Conservation (phyloP, 164 flowering plant genomes). For the Vitis riparia region DNA sequence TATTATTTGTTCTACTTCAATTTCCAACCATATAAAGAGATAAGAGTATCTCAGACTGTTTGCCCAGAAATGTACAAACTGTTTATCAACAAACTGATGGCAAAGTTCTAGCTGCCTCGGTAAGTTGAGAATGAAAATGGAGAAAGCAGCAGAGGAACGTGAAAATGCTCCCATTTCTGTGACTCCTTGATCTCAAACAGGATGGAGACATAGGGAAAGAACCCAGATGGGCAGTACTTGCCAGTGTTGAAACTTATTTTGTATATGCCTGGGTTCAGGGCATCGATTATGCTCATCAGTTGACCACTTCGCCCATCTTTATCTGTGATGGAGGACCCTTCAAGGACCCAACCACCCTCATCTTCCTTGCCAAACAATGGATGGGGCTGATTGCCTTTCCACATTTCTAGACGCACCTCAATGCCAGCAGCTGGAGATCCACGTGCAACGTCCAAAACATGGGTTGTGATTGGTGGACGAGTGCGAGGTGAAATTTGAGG, state of each 20-base stretch:
- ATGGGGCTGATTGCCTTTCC: constrained; percentile 48
- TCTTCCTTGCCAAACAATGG: constrained; percentile 42
- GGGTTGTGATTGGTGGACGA: constrained; percentile 94
- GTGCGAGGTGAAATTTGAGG: constrained; percentile 41
- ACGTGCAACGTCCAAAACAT: constrained; percentile 77
- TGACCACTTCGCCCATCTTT: constrained; percentile 85
- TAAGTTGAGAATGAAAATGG: constrained; percentile 88
- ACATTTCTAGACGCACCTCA: constrained; percentile 71
- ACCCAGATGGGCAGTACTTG: constrained; percentile 67
- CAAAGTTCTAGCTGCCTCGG: constrained; percentile 78
- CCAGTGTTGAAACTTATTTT: constrained; percentile 87
- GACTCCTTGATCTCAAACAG: constrained; percentile 79
- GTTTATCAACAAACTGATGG: too few species aligned
- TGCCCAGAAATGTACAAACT: too few species aligned
- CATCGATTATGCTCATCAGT: constrained; percentile 61
- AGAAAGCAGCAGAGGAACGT: constrained; percentile 88
- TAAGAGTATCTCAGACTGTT: too few species aligned
- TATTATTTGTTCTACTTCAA: too few species aligned
- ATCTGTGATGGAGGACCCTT: constrained; percentile 71
- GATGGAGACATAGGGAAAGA: constrained; percentile 86
- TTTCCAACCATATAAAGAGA: too few species aligned
- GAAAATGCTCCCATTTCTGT: constrained; percentile 81
- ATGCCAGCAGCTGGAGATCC: constrained; percentile 82
- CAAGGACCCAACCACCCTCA: constrained; percentile 44
- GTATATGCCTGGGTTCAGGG: constrained; percentile 65